Percentiles rank a stretch among this genome's conserved stretches.
Evolutionary conservation across 164 flowering plant species (phyloP).

Genomic region (Cinnamomum micranthum): DNA sequence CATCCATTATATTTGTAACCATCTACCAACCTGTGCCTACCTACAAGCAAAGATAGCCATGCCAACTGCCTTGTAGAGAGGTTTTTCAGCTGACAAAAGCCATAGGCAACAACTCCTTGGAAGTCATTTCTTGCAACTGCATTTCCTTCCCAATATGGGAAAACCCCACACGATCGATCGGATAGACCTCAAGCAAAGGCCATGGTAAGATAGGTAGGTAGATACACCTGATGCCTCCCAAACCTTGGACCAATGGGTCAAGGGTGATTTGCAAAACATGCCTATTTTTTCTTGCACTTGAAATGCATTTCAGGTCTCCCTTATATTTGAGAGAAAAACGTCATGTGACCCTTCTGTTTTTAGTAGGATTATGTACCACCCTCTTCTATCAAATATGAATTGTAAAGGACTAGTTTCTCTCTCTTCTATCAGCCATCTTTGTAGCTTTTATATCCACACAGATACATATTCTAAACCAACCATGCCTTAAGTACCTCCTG

Average conservation of each 20-base stretch:
- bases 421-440: constrained; percentile 35
- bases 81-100: too few relatives aligned
- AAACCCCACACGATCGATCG: too few relatives aligned
- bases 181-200: constrained; percentile 12
- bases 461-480: constrained; percentile 14
- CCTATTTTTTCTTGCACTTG: constrained; percentile 57
- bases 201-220: constrained; percentile 15
- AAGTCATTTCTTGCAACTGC: too few relatives aligned
- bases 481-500: constrained; percentile 14
- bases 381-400: constrained; percentile 16
- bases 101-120: too few relatives aligned
- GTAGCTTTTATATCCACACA: constrained; percentile 33
- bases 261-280: constrained; percentile 80
- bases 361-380: background rate
- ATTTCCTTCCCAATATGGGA: too few relatives aligned
- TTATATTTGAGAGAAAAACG: background rate
- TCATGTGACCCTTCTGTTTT: background rate
- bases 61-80: too few relatives aligned
- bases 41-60: too few relatives aligned
- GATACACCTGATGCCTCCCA: background rate
- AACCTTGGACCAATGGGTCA: constrained; percentile 13
- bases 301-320: constrained; percentile 33
- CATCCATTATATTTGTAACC: too few relatives aligned
- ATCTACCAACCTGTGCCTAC: too few relatives aligned
- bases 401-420: constrained; percentile 19